Conservation (phyloP, 1,139 yeast genomes). For the Torulaspora pretoriensis region DNA sequence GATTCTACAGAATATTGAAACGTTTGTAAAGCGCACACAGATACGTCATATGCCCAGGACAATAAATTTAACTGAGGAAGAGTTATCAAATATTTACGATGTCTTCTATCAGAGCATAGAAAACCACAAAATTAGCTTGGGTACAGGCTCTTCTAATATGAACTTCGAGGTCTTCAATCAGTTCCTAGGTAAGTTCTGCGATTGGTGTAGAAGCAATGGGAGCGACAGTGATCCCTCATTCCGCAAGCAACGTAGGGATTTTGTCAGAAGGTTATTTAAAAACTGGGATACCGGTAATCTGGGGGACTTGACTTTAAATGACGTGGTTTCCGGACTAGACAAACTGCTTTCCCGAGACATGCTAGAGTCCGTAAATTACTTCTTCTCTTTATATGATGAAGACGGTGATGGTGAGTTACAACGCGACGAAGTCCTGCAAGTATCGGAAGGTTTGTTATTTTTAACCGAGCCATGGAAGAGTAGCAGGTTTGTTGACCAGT, state of each 20-base stretch:
- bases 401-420: constrained; percentile 60
- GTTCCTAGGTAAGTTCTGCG: constrained; percentile 77
- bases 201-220: constrained; percentile 57
- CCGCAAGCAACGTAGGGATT: constrained; percentile 38
- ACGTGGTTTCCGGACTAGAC: constrained; percentile 71
- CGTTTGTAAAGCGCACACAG: constrained; percentile 89
- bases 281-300: constrained; percentile 60
- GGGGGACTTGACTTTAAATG: constrained; percentile 61
- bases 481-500: constrained; percentile 54
- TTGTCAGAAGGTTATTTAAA: constrained; percentile 60
- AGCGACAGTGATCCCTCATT: constrained; percentile 39
- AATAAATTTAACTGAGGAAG: constrained; percentile 51
- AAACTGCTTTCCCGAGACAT: constrained; percentile 66
- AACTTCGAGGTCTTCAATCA: constrained; percentile 64
- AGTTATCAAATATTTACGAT: constrained; percentile 73
- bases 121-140: constrained; percentile 58
- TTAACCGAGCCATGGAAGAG: constrained; percentile 82
- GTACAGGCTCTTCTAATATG: constrained; percentile 70
- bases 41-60: constrained; percentile 77
- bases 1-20: constrained; percentile 79
- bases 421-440: constrained; percentile 72
- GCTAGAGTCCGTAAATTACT: constrained; percentile 73
- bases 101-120: constrained; percentile 77
- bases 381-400: constrained; percentile 69
- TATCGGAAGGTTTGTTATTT: constrained; percentile 81